These are phyloP conservation scores for Botrytis porri DNA, from an alignment of 2,329 filamentous ascomycete genomes.

Conservation along the genomic window DNA sequence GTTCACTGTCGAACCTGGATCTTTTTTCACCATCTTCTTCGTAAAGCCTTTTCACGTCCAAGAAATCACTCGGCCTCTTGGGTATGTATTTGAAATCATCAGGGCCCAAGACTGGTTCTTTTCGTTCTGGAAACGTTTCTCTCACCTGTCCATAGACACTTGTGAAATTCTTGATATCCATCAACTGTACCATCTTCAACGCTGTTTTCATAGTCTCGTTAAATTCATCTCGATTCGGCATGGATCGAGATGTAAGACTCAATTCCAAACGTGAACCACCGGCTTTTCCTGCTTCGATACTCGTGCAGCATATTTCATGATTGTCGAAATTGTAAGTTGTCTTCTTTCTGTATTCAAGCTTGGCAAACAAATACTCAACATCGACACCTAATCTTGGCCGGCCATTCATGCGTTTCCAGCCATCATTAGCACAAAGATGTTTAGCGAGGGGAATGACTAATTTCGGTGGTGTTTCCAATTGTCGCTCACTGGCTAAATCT, in stretches of 20 bases:
- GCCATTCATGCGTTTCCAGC: background rate
- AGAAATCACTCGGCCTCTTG: constrained; percentile 13
- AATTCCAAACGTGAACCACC: constrained; percentile 35
- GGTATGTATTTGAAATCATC: constrained; percentile 12
- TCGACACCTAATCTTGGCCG: constrained; percentile 13
- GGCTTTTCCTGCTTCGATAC: constrained; percentile 36
- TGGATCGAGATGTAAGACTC: constrained; percentile 24
- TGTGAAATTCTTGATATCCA: constrained; percentile 6
- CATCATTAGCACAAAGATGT: constrained; percentile 25
- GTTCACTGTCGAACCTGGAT: background rate
- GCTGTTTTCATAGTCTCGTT: constrained; percentile 27
- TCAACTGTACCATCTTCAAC: constrained; percentile 19
- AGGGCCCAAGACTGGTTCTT: background rate
- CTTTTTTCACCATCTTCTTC: background rate
- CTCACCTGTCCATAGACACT: background rate
- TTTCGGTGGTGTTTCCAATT: constrained; percentile 32
- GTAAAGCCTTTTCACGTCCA: background rate
- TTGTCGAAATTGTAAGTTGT: constrained; percentile 28
- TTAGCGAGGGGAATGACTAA: constrained; percentile 32
- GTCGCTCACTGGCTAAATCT: constrained; percentile 15
- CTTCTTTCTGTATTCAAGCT: constrained; percentile 33
- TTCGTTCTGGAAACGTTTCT: constrained; percentile 1
- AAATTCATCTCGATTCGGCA: constrained; percentile 1
- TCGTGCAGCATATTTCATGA: constrained; percentile 33
- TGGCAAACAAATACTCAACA: constrained; percentile 38